Base-by-base conservation (phyloP, 257 asterid genomes). In the Scutellaria galericulata region DNA sequence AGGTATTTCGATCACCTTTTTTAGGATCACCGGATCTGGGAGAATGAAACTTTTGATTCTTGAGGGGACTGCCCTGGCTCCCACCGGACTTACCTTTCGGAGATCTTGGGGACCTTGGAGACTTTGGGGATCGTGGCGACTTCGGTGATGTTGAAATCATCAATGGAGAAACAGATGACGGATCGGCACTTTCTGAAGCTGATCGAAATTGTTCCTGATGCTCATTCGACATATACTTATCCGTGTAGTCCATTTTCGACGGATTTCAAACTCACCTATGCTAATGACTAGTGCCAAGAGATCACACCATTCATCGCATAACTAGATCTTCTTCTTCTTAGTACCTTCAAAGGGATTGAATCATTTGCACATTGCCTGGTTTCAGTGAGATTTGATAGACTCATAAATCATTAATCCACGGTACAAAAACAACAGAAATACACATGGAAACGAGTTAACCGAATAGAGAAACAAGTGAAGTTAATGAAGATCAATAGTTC, bases 1-100 rank as follows among this genome's bases (percentile, higher is more conserved):
- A 27, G 37, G 5, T 31, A 31, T 31, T 31, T 18, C 18, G 18
- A n/a, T 54, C 39, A 89, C 98, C 97, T 84, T 93, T 93, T 74
- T 89, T 89, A 12, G 97, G 96, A 64, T 81, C 89, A 22, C 91
- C 92, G 44, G 83, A 81, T 80, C 74, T 81, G 42, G 74, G 77
- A 76, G 88, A 83, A 81, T 79, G 77, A 0, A 91, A 78, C 41
- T 81, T 81, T 48, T 58, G 81, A 79, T 85, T 83, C 84, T 88
- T 88, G 45, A 86, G 87, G 7, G 86, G 89, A 73, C 96, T 86
- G 45, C 84, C 86, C 61, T 22, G 83, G 62, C 73, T 53, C 22
- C 82, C 56, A 35, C 79, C 63, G 14, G 35, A 77, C 74, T 77
- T 84, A 40, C 70, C 64, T 18, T 71, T 82, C 0, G 88, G 91